Conservation (phyloP, 108 stramenopile species). For the Cyclotella distinguenda region DNA sequence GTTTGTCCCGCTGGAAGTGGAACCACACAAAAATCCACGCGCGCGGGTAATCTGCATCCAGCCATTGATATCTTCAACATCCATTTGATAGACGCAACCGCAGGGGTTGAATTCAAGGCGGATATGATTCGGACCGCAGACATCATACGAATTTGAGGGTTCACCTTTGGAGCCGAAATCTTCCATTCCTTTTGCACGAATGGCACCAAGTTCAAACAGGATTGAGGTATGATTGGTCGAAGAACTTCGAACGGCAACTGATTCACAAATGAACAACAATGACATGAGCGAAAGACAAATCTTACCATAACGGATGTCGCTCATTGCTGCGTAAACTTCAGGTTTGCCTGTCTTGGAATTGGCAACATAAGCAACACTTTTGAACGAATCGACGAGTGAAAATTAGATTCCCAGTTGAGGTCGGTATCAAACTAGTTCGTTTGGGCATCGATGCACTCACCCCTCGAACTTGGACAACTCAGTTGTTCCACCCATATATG, state of each 20-base stretch:
- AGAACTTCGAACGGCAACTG: too few relatives aligned
- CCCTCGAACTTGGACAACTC: constrained; percentile 15
- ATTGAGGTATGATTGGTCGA: too few relatives aligned
- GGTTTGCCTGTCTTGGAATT: constrained; percentile 12
- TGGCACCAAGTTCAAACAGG: too few relatives aligned
- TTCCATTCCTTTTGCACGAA: constrained; percentile 2
- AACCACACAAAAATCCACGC: constrained; percentile 8
- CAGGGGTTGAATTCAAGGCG: constrained; percentile 13
- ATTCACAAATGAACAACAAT: too few relatives aligned
- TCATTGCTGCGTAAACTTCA: constrained; percentile 16
- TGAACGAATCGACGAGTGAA: not conserved
- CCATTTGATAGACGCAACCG: constrained; percentile 16
- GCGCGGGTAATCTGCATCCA: constrained; percentile 15
- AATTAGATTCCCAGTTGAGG: not conserved
- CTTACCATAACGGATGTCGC: constrained; percentile 7
- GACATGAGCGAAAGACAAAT: too few relatives aligned
- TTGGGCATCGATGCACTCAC: not conserved
- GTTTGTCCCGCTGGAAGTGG: not conserved
- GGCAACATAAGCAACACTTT: constrained; percentile 12
- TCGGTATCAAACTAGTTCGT: not conserved
- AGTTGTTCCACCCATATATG: constrained; percentile 11
- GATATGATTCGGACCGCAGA: constrained; percentile 9
- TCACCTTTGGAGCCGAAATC: constrained; percentile 9
- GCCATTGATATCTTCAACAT: constrained; percentile 12
- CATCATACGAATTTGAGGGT: not conserved